phyloP scores from a whole-genome alignment of 192 early-diverging fungal genomes.

The Backusella australiensis region DNA sequence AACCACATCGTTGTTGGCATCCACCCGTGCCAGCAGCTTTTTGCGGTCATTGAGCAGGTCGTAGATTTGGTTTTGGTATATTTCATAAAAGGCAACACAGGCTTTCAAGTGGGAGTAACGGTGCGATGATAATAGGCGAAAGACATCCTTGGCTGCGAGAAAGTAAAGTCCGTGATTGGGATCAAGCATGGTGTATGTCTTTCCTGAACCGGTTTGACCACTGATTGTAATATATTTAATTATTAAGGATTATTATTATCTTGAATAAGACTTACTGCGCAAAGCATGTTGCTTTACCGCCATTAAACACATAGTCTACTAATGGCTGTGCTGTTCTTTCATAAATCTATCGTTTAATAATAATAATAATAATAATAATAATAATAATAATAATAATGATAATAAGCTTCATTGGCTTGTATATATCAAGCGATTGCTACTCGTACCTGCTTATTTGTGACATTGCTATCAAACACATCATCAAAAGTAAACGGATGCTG shows the following conservation, averaged over 20 bases:
- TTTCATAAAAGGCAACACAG: conserved; percentile 93
- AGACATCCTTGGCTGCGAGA: conserved; percentile 88
- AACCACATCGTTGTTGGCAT: conserved; percentile 92
- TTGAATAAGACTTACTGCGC: conserved; percentile 80
- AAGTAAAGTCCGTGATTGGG: conserved; percentile 87
- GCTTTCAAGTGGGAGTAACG: conserved; percentile 73
- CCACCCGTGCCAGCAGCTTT: conserved; percentile 87
- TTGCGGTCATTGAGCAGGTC: conserved; percentile 91
- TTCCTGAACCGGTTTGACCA: conserved; percentile 84
- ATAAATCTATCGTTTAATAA: conserved; percentile 55
- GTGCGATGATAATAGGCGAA: conserved; percentile 64
- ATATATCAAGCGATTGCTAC: no score
- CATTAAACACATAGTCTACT: conserved; percentile 90
- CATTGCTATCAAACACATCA: conserved; percentile 86
- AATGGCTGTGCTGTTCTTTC: conserved; percentile 87
- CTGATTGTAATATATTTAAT: conserved; percentile 21
- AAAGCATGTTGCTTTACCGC: conserved; percentile 98
- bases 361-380: background rate
- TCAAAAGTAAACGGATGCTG: conserved; percentile 94
- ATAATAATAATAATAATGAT: background rate
- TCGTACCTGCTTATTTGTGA: conserved; percentile 77
- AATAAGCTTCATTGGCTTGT: background rate
- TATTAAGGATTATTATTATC: no score
- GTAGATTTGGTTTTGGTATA: conserved; percentile 94
- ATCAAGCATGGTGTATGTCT: conserved; percentile 98